Evolutionary conservation across 306 rosid species (phyloP).

Genomic region (Prunus salicina): DNA sequence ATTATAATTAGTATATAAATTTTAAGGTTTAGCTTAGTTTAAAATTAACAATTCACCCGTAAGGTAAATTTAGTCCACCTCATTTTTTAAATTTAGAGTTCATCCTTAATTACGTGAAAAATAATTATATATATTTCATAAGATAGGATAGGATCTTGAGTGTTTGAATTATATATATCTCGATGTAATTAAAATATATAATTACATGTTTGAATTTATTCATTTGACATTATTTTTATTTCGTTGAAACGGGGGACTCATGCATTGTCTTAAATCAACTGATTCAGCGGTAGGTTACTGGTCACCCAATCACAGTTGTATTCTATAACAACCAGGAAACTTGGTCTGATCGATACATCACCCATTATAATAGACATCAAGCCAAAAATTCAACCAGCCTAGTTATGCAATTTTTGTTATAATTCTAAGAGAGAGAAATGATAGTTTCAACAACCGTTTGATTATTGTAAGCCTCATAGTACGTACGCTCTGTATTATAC

Average conservation of each 20-base stretch:
- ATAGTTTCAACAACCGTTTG: background rate
- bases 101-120: too few species aligned
- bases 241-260: background rate
- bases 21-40: too few species aligned
- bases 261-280: background rate
- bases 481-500: background rate
- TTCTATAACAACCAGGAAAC: slow-evolving; percentile 5
- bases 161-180: too few species aligned
- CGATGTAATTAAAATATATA: background rate
- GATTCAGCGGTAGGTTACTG: slow-evolving; percentile 5
- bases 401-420: background rate
- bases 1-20: too few species aligned
- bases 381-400: background rate
- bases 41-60: too few species aligned
- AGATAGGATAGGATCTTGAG: background rate
- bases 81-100: too few species aligned
- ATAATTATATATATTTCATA: too few species aligned
- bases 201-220: background rate
- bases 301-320: slow-evolving; percentile 20
- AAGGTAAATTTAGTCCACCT: too few species aligned
- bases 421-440: background rate
- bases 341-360: background rate
- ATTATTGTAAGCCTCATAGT: background rate
- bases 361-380: background rate
- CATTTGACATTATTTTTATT: background rate